These are phyloP conservation scores for Rhododendron molle DNA, from an alignment of 148 eudicot species.

Conservation along the genomic window DNA sequence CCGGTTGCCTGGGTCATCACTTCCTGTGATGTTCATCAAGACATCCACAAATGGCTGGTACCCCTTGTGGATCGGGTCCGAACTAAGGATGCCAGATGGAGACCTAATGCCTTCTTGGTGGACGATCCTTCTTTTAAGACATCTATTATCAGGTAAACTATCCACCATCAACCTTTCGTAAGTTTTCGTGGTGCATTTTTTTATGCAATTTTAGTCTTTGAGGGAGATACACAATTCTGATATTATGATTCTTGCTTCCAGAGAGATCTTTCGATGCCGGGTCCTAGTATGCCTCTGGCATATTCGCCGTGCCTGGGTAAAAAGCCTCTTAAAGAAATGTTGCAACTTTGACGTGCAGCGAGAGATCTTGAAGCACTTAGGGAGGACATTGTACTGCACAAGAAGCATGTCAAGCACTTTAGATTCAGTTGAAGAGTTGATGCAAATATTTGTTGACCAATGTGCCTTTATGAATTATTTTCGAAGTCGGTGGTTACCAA, in stretches of 20 bases:
- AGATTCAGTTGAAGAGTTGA: conserved; percentile 26
- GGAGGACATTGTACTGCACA: conserved; percentile 25
- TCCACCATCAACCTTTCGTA: background rate
- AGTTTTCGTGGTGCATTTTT: background rate
- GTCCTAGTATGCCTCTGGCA: conserved; percentile 30
- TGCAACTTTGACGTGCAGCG: conserved; percentile 28
- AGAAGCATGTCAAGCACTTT: conserved; percentile 13
- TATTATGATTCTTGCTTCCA: background rate
- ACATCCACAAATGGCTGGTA: conserved; percentile 19
- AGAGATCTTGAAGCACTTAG: conserved; percentile 34
- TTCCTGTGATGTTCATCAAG: conserved; percentile 11
- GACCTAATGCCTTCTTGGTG: conserved; percentile 21
- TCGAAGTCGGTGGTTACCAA: conserved; percentile 25
- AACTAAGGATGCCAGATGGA: conserved; percentile 24
- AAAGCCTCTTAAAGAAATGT: conserved; percentile 21
- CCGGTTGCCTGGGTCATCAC: conserved; percentile 37
- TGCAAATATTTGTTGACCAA: conserved; percentile 30
- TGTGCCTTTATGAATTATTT: conserved; percentile 22
- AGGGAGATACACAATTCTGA: background rate
- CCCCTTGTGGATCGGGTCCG: conserved; percentile 21
- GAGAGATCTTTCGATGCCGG: conserved; percentile 30
- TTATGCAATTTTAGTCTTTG: background rate
- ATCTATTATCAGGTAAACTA: conserved; percentile 17
- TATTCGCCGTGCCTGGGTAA: conserved; percentile 31
- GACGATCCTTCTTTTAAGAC: conserved; percentile 26